These are phyloP conservation scores for Vicia faba DNA, from an alignment of 306 rosid genomes.

Conservation along the genomic window DNA sequence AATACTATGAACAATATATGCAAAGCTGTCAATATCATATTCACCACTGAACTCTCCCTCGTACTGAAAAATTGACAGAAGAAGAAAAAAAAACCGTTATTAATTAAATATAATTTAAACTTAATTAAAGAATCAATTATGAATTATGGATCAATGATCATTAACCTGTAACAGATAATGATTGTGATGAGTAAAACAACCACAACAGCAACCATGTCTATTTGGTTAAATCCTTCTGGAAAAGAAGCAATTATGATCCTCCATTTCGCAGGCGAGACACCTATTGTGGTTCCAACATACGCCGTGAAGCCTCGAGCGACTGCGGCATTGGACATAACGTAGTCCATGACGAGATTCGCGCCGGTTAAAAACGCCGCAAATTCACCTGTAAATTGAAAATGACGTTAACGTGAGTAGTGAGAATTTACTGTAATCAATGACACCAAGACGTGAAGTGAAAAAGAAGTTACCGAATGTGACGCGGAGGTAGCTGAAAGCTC, in stretches of 20 bases:
- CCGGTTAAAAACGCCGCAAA: constrained; percentile 87
- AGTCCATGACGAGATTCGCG: constrained; percentile 82
- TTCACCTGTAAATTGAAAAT: constrained; percentile 55
- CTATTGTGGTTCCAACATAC: constrained; percentile 68
- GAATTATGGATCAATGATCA: not conserved
- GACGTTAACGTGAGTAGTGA: not conserved
- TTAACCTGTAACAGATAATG: constrained; percentile 83
- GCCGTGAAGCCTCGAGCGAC: constrained; percentile 72
- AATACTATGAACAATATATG: constrained; percentile 75
- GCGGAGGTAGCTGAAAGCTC: constrained; percentile 96
- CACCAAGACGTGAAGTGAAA: not conserved
- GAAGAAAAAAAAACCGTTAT: not conserved
- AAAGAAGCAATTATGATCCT: constrained; percentile 56
- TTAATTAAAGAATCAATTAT: not conserved
- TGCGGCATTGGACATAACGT: constrained; percentile 98
- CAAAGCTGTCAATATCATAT: constrained; percentile 73
- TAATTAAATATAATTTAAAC: not conserved
- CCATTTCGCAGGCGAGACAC: constrained; percentile 76
- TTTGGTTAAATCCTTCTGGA: constrained; percentile 68
- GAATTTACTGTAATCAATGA: not conserved
- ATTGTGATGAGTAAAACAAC: constrained; percentile 67
- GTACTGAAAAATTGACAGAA: constrained; percentile 45
- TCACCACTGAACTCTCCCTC: constrained; percentile 78
- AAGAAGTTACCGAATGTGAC: constrained; percentile 64
- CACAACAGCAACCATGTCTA: constrained; percentile 74